Conservation (phyloP, 345 rosid species). For the Theobroma cacao region DNA sequence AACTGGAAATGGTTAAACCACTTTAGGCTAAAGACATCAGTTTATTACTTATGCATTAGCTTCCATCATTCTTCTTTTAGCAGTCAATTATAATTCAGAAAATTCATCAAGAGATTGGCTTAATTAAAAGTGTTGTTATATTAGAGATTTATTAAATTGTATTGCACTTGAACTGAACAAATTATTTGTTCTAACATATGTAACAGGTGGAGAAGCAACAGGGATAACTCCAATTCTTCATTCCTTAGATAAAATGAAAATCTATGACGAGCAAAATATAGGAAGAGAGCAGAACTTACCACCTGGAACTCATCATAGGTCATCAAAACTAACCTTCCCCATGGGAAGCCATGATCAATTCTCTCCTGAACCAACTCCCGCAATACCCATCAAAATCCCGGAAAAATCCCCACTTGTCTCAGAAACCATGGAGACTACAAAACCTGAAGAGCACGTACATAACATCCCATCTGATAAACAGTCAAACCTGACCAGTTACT, state of each 20-base stretch:
- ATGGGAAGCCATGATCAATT: slow-evolving; percentile 62
- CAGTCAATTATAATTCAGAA: background rate
- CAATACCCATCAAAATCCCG: background rate
- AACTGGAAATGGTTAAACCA: slow-evolving; percentile 31
- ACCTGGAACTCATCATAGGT: background rate
- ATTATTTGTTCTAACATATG: background rate
- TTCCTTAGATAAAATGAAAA: slow-evolving; percentile 37
- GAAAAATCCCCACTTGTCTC: background rate
- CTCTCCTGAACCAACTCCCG: slow-evolving; percentile 40
- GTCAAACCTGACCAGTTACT: slow-evolving; percentile 30
- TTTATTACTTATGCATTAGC: background rate
- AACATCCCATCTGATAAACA: background rate
- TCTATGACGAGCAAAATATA: slow-evolving; percentile 20
- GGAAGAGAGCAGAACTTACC: slow-evolving; percentile 11
- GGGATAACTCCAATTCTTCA: slow-evolving; percentile 30
- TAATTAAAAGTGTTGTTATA: background rate
- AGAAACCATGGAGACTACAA: background rate
- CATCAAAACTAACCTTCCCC: slow-evolving; percentile 13
- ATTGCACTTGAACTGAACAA: background rate
- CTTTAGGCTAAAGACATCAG: background rate
- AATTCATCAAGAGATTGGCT: background rate
- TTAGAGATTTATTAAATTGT: background rate
- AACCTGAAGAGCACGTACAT: background rate
- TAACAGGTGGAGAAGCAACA: slow-evolving; percentile 36
- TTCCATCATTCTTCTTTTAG: background rate